phyloP scores from a whole-genome alignment of 495 filamentous ascomycete genomes.

The Lichenothelia convexa region DNA sequence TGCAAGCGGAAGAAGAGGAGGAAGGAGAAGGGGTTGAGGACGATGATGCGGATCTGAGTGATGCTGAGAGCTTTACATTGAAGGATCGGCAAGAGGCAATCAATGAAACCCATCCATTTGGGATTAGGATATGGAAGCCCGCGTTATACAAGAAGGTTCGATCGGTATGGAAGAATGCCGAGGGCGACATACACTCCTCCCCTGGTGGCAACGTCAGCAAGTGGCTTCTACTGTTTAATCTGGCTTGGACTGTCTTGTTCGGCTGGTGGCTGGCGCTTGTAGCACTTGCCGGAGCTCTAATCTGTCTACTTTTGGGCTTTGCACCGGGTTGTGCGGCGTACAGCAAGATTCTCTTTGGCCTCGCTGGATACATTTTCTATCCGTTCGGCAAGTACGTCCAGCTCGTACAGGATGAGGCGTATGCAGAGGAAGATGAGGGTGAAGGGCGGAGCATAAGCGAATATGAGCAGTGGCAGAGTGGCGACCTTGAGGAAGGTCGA shows the following conservation, averaged over 20 bases:
- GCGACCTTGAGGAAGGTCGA: constrained; percentile 84
- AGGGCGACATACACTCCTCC: constrained; percentile 92
- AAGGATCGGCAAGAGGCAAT: constrained; percentile 96
- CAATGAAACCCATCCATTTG: constrained; percentile 97
- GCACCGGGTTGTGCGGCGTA: constrained; percentile 69
- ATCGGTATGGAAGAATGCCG: constrained; percentile 88
- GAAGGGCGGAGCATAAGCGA: constrained; percentile 98
- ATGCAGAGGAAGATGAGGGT: constrained; percentile 91
- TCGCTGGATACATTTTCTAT: constrained; percentile 78
- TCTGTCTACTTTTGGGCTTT: constrained; percentile 66
- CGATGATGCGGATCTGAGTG: constrained; percentile 25
- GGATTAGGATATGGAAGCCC: constrained; percentile 97
- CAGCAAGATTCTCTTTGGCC: constrained; percentile 63
- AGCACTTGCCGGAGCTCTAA: constrained; percentile 48
- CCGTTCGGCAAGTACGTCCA: constrained; percentile 94
- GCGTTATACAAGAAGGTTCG: constrained; percentile 94
- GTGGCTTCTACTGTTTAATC: constrained; percentile 70
- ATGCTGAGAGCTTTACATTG: constrained; percentile 42
- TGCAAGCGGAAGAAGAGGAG: constrained; percentile 14
- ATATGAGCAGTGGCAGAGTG: constrained; percentile 98
- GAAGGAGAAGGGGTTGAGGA: constrained; percentile 45
- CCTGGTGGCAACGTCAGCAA: constrained; percentile 74
- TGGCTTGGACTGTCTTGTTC: constrained; percentile 80
- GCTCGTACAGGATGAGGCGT: constrained; percentile 80
- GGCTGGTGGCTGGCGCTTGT: constrained; percentile 92